Percentiles rank a stretch among this genome's conserved stretches.
Conservation (phyloP, 495 filamentous ascomycete species). For the Lasiosphaeria hispida region DNA sequence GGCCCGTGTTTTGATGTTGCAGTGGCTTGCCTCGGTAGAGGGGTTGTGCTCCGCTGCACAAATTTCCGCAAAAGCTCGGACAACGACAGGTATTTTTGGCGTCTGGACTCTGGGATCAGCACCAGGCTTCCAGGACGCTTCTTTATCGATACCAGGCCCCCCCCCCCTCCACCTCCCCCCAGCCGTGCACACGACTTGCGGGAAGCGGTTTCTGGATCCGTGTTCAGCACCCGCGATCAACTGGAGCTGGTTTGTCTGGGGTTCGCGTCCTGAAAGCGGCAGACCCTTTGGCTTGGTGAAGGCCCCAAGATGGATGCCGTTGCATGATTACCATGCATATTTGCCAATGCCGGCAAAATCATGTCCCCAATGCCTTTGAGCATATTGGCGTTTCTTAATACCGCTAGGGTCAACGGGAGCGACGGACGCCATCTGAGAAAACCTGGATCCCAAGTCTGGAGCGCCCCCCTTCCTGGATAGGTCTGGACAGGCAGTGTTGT, state of each 20-base stretch:
- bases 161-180: neutral
- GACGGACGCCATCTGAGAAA: constrained; percentile 20
- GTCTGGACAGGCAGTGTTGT: constrained; percentile 11
- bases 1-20: neutral
- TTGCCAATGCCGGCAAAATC: constrained; percentile 42
- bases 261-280: constrained; percentile 7
- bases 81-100: constrained; percentile 18
- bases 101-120: constrained; percentile 12
- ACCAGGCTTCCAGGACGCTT: constrained; percentile 9
- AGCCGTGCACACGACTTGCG: neutral
- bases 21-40: neutral
- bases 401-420: constrained; percentile 27
- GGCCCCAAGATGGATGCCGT: constrained; percentile 13
- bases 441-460: constrained; percentile 24
- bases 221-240: constrained; percentile 11
- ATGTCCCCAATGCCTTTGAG: constrained; percentile 30
- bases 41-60: neutral
- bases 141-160: constrained; percentile 14
- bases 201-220: constrained; percentile 8
- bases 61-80: constrained; percentile 10
- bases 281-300: constrained; percentile 10
- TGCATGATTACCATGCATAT: constrained; percentile 38
- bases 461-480: constrained; percentile 22
- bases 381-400: constrained; percentile 26
- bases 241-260: constrained; percentile 5